phyloP scores from a whole-genome alignment of 2,329 filamentous ascomycete genomes.

The Volutella citrinella region DNA sequence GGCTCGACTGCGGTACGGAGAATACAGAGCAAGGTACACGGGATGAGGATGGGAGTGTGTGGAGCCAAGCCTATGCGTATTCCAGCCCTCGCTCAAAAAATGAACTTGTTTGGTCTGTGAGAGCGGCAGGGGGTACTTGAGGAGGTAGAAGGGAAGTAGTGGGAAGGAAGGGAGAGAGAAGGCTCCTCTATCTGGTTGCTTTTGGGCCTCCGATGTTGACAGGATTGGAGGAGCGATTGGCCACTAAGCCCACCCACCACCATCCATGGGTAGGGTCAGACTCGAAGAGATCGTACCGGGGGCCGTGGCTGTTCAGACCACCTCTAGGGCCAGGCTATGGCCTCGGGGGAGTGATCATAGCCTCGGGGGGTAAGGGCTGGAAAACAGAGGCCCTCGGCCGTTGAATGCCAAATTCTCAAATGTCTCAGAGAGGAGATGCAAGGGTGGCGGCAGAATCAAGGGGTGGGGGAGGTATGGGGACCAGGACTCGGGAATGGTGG shows the following conservation, averaged over 20 bases:
- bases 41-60: constrained; percentile 6
- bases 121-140: constrained; percentile 11
- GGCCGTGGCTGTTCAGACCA: constrained; percentile 8
- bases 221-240: constrained; percentile 22
- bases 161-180: constrained; percentile 13
- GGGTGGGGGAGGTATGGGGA: constrained; percentile 18
- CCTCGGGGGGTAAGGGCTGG: constrained; percentile 4
- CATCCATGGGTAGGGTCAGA: background rate
- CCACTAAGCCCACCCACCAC: constrained; percentile 20
- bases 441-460: constrained; percentile 25
- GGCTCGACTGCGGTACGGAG: constrained; percentile 12
- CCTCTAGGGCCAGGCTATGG: constrained; percentile 11
- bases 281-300: background rate
- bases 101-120: constrained; percentile 9
- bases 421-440: constrained; percentile 24
- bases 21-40: constrained; percentile 12
- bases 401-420: constrained; percentile 28
- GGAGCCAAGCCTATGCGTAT: constrained; percentile 17
- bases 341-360: constrained; percentile 17
- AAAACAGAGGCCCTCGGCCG: constrained; percentile 18
- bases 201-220: constrained; percentile 24
- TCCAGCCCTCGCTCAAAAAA: constrained; percentile 20
- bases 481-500: constrained; percentile 23
- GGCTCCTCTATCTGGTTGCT: constrained; percentile 20
- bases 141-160: constrained; percentile 13